Percentiles rank a stretch among this genome's conserved stretches.
These are phyloP conservation scores for Angophora floribunda DNA, from an alignment of 345 rosid species.

Conservation along the genomic window DNA sequence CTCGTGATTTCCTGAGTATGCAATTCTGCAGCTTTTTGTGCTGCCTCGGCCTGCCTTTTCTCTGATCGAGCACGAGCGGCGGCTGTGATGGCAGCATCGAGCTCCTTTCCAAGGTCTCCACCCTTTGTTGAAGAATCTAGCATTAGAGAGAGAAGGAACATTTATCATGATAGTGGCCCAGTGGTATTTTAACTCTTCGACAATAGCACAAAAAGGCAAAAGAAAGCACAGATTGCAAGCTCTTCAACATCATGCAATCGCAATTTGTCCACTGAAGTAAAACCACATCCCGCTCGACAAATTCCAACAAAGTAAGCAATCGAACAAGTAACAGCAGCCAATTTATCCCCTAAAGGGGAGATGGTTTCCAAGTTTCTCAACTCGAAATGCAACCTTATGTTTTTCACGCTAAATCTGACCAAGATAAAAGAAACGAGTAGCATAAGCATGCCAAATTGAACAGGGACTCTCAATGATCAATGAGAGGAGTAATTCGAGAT, in stretches of 20 bases:
- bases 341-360: not conserved
- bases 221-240: not conserved
- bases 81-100: conserved; percentile 94
- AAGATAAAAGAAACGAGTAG: not conserved
- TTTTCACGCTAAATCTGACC: not conserved
- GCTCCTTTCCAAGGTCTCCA: conserved; percentile 91
- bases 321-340: not conserved
- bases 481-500: not conserved
- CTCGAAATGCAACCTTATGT: not conserved
- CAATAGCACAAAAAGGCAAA: not conserved
- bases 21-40: conserved; percentile 80
- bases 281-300: not conserved
- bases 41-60: conserved; percentile 88
- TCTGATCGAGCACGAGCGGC: conserved; percentile 91
- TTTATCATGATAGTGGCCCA: fast-evolving
- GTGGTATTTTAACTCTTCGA: fast-evolving
- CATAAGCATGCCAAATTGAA: not conserved
- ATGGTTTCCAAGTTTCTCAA: not conserved
- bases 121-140: conserved; percentile 95
- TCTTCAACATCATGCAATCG: not conserved
- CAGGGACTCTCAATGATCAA: not conserved
- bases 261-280: not conserved
- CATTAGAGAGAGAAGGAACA: not conserved
- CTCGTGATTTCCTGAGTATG: conserved; percentile 64
- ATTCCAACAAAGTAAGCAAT: not conserved